Evolutionary conservation across 805 yeast species (phyloP), one percentile per base, ranked within the genome.

Genomic region (Jamesozyma lodderae): DNA sequence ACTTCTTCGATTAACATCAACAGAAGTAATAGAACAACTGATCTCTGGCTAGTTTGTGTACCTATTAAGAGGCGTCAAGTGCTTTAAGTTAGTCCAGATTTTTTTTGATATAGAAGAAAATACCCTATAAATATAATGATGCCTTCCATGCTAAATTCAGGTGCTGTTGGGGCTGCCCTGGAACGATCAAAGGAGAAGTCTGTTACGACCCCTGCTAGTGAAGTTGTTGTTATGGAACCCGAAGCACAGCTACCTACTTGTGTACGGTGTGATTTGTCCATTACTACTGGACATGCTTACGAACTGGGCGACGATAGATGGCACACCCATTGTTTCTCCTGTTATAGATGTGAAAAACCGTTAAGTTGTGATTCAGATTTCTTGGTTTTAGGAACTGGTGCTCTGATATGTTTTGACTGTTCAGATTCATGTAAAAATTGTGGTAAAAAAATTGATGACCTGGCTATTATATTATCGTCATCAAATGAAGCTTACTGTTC

Each of bases 401-500:
- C 83, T 35, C 66, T 92, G 41, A 85, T 92, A 10, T 92, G 98
- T 59, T 78, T 86, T 33, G 82, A 81, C 41, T 92, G 98, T 59
- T 83, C 95, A n/a, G 94, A 90, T 57, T 74, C 80, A 30, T 92
- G 98, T 60, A 79, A 79, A 49, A 77, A 78, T 42, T 92, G 98
- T 67, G 75, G 78, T 36, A 82, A 81, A 57, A 85, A 86, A 57
- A 92, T 92, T 44, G 94, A 84, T 52, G 96, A 92, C 59, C 69
- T 88, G 66, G 98, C 98, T 9, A 90, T 92, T 25, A 58, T 60
- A 3, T 38, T 60, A 14, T 87, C 97, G 1, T 87, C 97, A 1
- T 95, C 96, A 19, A 94, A 92, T 51, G 90, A 84, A 56, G 96
- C 97, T 4, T 92, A 85, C 59, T 92, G 98, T 59, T 77, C 95